Evolutionary conservation across 352 stramenopile species (phyloP), one percentile per base, ranked within the genome.

Genomic region (Pythium dissotocum): DNA sequence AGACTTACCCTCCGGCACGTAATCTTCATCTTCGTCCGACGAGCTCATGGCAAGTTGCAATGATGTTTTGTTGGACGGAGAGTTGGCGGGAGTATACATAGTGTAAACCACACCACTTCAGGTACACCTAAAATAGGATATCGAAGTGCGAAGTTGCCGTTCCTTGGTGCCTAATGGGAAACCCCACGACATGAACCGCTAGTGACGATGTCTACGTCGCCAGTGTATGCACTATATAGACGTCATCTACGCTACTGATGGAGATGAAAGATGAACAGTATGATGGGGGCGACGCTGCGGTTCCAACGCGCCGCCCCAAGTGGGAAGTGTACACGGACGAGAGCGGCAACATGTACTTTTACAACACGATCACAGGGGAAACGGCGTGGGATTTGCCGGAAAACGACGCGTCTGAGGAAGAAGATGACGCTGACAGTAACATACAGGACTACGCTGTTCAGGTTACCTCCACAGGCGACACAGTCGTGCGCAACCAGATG

Each of bases 291-390:
- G 57, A 35, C 14, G 38, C 14, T 1, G 32, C n/a, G 21, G 12
- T 35, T 24, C 49, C 24, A n/a, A 38, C 44, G 53, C 46, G 30
- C 28, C 54, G 56, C 3, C 61, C 71, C 18, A 82, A 82, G 57
- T 94, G 87, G 87, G 70, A 90, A 49, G 75, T 90, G 35, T 80
- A 84, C 52, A 65, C 79, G 14, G 84, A 92, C 42, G 79, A 88
- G n/a, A 60, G 79, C 63, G 83, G 82, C 36, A 89, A 85, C 65
- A 64, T 89, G 52, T 94, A 92, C 79, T 93, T 91, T 56, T 90
- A 82, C 70, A 92, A 90, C 73, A 77, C 60, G 9, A 4, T 79
- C 54, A 88, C 85, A 2, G 85, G 82, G 13, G 82, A 92, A 63
- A 87, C 87, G 1, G 68, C 83, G 51, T 94, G 87, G 87, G 80